Evolutionary conservation across 768 basidiomycete species (phyloP).

Genomic region (Termitomyces bulborhizus): DNA sequence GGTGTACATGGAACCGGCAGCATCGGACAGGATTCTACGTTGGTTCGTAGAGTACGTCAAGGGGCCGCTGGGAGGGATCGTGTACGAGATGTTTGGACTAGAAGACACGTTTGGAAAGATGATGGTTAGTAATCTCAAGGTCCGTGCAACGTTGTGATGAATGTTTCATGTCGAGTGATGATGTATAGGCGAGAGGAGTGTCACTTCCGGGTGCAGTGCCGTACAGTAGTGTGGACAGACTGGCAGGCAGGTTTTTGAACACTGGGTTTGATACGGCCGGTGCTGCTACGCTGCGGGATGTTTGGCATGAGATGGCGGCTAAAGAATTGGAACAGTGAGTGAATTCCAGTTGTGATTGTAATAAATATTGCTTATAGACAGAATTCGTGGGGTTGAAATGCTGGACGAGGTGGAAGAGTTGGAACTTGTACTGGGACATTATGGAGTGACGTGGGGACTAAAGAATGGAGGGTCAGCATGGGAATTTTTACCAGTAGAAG

Average conservation of each 20-base stretch:
- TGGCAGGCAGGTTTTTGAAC: slow-evolving; percentile 53
- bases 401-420: slow-evolving; percentile 95
- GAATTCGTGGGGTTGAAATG: slow-evolving; percentile 53
- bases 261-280: slow-evolving; percentile 48
- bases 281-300: slow-evolving; percentile 64
- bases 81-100: slow-evolving; percentile 94
- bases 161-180: too few species aligned
- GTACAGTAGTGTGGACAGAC: slow-evolving; percentile 49
- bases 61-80: slow-evolving; percentile 44
- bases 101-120: slow-evolving; percentile 87
- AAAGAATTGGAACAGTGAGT: slow-evolving; percentile 7
- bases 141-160: neutral
- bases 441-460: slow-evolving; percentile 78
- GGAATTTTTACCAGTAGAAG: too few species aligned
- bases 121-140: slow-evolving; percentile 85
- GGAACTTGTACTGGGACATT: slow-evolving; percentile 83
- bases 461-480: slow-evolving; percentile 18
- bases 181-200: slow-evolving; percentile 58
- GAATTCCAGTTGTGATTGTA: too few species aligned
- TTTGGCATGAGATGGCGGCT: slow-evolving; percentile 43
- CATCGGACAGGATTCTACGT: slow-evolving; percentile 51
- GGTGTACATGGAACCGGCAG: slow-evolving; percentile 70
- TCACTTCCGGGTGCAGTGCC: slow-evolving; percentile 66
- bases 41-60: slow-evolving; percentile 68
- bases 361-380: neutral